Evolutionary conservation across 2,329 filamentous ascomycete species (phyloP).

Genomic region (Mycosphaerella sp.): DNA sequence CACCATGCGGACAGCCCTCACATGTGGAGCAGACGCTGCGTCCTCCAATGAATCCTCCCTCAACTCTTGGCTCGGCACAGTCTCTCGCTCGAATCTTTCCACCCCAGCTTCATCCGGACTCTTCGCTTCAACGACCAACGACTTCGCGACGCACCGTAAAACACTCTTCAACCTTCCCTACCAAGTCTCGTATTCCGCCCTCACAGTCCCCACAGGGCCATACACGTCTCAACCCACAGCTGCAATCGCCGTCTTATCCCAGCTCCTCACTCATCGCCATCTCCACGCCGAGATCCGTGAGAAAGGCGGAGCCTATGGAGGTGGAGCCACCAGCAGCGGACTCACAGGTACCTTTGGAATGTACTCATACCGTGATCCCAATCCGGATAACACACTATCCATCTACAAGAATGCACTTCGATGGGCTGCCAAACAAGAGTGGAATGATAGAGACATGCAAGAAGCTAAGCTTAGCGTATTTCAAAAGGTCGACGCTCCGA

Average conservation of each 20-base stretch:
- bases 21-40: conserved; percentile 72
- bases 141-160: conserved; percentile 44
- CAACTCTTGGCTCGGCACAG: conserved; percentile 57
- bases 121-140: conserved; percentile 22
- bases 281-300: conserved; percentile 96
- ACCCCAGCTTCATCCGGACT: conserved; percentile 1
- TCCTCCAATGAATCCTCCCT: conserved; percentile 64
- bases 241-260: conserved; percentile 78
- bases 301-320: conserved; percentile 94
- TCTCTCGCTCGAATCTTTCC: conserved; percentile 15
- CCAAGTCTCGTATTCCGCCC: conserved; percentile 89
- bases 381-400: conserved; percentile 77
- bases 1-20: conserved; percentile 72
- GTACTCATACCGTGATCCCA: conserved; percentile 95
- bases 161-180: conserved; percentile 93
- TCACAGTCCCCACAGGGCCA: conserved; percentile 74
- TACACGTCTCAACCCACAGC: conserved; percentile 72
- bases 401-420: conserved; percentile 77
- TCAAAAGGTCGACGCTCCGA: conserved; percentile 82
- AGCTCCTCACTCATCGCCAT: conserved; percentile 92
- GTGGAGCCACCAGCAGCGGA: conserved; percentile 74
- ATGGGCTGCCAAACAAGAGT: conserved; percentile 75
- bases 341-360: conserved; percentile 85
- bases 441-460: conserved; percentile 79
- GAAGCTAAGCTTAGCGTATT: conserved; percentile 96